Conservation (phyloP, 495 filamentous ascomycete species). For the Talaromyces proteolyticus region DNA sequence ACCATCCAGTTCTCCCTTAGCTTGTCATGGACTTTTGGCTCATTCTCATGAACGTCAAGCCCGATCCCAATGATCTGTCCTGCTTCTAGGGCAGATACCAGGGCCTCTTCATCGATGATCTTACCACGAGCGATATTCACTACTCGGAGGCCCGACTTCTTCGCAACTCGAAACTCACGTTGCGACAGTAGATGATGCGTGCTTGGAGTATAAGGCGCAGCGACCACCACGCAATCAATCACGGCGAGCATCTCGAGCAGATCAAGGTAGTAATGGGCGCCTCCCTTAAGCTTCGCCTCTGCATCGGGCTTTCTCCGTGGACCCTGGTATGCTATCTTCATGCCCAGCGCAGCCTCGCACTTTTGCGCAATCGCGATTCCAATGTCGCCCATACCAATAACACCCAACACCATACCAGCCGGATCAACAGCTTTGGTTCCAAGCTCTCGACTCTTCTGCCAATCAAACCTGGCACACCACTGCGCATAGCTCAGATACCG, state of each 20-base stretch:
- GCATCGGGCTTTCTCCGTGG: constrained; percentile 1
- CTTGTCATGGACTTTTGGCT: constrained; percentile 2
- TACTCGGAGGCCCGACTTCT: constrained; percentile 51
- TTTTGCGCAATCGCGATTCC: constrained; percentile 7
- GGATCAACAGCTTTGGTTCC: constrained; percentile 2
- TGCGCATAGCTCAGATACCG: constrained; percentile 4
- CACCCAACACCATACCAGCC: not conserved
- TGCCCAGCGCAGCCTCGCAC: not conserved
- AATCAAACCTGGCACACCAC: constrained; percentile 1
- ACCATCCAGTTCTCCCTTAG: constrained; percentile 3
- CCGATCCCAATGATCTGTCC: constrained; percentile 49
- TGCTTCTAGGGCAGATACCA: constrained; percentile 55
- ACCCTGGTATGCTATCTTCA: constrained; percentile 6
- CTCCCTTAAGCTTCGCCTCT: constrained; percentile 1
- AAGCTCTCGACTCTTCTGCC: constrained; percentile 2
- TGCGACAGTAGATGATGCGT: constrained; percentile 4
- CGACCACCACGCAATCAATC: constrained; percentile 60
- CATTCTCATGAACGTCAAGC: constrained; percentile 49
- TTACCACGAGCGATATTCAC: constrained; percentile 70
- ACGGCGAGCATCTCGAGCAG: constrained; percentile 3
- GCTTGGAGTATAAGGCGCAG: constrained; percentile 50
- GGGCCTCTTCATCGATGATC: constrained; percentile 63
- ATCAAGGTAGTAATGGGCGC: not conserved
- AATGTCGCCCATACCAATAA: constrained; percentile 7
- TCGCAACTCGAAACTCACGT: constrained; percentile 21